Conservation (phyloP, 192 early-diverging fungal species). For the Powellomyces hirtus region DNA sequence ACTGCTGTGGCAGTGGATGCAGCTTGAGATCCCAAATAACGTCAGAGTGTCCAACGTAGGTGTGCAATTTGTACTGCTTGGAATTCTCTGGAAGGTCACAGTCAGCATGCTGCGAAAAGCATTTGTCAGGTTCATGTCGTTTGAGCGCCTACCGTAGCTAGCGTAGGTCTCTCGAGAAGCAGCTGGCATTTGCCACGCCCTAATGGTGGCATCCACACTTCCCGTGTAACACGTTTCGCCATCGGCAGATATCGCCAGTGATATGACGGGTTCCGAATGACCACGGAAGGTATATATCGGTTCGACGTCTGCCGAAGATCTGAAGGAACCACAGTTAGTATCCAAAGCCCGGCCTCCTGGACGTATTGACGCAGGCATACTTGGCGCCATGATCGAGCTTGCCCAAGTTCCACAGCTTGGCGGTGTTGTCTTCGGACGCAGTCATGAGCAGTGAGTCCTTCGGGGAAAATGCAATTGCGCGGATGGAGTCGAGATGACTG, state of each 20-base stretch:
- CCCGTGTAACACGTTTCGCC: slow-evolving; percentile 66
- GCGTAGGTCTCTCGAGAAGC: slow-evolving; percentile 55
- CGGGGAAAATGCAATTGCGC: slow-evolving; percentile 60
- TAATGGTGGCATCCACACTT: slow-evolving; percentile 70
- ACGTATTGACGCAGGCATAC: background rate
- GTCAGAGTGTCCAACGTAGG: slow-evolving; percentile 77
- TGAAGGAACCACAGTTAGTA: slow-evolving; percentile 1
- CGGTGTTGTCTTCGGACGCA: slow-evolving; percentile 77
- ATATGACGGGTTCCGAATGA: slow-evolving; percentile 66
- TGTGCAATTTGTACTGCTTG: slow-evolving; percentile 43
- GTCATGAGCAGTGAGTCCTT: slow-evolving; percentile 57
- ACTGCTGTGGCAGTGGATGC: slow-evolving; percentile 51
- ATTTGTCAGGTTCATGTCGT: background rate
- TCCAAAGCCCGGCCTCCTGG: too few relatives aligned
- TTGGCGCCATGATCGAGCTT: slow-evolving; percentile 8
- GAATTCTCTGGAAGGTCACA: background rate
- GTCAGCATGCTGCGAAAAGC: background rate
- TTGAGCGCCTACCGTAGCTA: slow-evolving; percentile 31
- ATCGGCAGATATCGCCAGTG: slow-evolving; percentile 60
- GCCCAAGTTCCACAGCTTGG: slow-evolving; percentile 72
- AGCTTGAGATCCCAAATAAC: slow-evolving; percentile 81
- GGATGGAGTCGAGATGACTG: slow-evolving; percentile 72
- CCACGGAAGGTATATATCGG: slow-evolving; percentile 74
- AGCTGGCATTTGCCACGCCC: slow-evolving; percentile 62
- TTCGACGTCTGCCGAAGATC: slow-evolving; percentile 52